phyloP scores from a whole-genome alignment of 2,329 filamentous ascomycete genomes.

The Colletotrichum kahawae region DNA sequence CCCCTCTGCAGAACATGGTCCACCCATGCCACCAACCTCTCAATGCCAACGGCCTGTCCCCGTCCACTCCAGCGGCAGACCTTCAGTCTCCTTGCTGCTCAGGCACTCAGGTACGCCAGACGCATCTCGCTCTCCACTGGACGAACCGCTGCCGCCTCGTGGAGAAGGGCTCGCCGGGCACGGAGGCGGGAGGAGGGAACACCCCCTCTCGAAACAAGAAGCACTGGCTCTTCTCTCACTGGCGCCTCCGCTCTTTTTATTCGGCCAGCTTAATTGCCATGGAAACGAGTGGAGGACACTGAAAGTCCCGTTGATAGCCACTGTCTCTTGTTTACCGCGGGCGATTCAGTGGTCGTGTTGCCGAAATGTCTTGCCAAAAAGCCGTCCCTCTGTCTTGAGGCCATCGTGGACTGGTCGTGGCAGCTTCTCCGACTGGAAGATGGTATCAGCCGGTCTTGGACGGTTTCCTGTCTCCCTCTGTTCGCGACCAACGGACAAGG shows the following conservation, averaged over 20 bases:
- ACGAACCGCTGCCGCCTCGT: neutral
- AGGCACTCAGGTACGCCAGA: neutral
- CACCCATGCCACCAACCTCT: neutral
- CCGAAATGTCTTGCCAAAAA: neutral
- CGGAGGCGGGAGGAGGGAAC: slow-evolving; percentile 11
- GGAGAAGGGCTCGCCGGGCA: neutral
- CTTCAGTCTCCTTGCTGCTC: neutral
- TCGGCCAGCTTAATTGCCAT: slow-evolving; percentile 2
- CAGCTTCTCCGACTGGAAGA: neutral
- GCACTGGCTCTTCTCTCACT: neutral
- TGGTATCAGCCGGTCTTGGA: neutral
- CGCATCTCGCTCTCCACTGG: neutral
- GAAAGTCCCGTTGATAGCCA: neutral
- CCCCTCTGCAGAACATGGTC: slow-evolving; percentile 12
- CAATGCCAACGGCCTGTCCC: neutral
- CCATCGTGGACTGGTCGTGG: slow-evolving; percentile 3
- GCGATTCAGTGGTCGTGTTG: neutral
- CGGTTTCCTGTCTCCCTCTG: neutral
- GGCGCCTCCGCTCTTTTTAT: slow-evolving; percentile 3
- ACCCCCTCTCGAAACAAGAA: slow-evolving; percentile 5
- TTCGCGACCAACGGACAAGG: slow-evolving; percentile 7
- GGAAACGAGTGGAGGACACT: slow-evolving; percentile 4
- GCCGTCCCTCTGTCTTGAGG: neutral
- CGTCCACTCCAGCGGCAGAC: neutral
- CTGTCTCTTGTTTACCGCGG: neutral